phyloP scores from a whole-genome alignment of 2,329 filamentous ascomycete species.

The Trichoderma harzianum region DNA sequence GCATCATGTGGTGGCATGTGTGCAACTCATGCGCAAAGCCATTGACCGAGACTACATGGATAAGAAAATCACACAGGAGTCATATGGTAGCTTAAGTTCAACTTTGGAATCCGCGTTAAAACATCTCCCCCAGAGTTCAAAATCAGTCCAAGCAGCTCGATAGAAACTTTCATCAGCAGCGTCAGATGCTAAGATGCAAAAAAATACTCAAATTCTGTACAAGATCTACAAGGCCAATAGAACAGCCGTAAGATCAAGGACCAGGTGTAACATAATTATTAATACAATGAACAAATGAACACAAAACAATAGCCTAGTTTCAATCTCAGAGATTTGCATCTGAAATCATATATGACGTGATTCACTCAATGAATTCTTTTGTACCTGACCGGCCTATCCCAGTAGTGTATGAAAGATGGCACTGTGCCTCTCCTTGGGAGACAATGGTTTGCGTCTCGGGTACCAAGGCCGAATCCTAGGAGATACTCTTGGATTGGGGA shows the following conservation, averaged over 20 bases:
- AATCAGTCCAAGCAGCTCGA: neutral
- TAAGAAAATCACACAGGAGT: neutral
- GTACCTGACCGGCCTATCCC: neutral
- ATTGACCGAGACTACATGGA: neutral
- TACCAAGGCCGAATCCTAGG: neutral
- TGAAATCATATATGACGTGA: neutral
- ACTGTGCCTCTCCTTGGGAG: neutral
- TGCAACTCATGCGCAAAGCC: slow-evolving; percentile 2
- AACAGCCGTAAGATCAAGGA: neutral
- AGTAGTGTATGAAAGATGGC: neutral
- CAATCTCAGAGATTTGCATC: neutral
- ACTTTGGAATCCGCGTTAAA: neutral
- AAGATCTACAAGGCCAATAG: neutral
- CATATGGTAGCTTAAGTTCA: neutral
- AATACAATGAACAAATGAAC: neutral
- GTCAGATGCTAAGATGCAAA: neutral
- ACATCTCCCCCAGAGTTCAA: neutral
- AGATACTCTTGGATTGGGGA: neutral
- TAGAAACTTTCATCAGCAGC: neutral
- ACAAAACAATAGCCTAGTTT: neutral
- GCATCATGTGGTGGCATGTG: neutral
- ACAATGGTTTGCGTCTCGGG: neutral
- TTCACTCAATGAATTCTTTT: neutral
- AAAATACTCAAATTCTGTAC: neutral
- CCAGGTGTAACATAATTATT: neutral